Evolutionary conservation across 2,329 filamentous ascomycete species (phyloP).

Genomic region (Whalleya microplaca): DNA sequence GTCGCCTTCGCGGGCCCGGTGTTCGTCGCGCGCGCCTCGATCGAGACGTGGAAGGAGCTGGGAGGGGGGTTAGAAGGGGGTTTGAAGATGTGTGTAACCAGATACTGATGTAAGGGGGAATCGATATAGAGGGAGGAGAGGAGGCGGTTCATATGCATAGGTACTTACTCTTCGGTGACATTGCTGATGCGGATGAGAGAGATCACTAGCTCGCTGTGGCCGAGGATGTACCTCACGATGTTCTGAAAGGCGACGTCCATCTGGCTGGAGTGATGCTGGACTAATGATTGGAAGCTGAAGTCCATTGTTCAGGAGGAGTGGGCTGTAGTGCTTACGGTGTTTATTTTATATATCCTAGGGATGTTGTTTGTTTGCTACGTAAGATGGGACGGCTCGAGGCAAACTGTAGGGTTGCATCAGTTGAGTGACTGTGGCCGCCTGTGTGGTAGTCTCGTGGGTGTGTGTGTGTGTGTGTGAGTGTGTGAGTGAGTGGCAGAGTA

Average conservation of each 20-base stretch:
- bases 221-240: slow-evolving; percentile 24
- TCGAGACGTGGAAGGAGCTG: slow-evolving; percentile 31
- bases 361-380: background rate
- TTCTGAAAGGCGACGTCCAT: slow-evolving; percentile 31
- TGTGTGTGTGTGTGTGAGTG: too few relatives aligned
- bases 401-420: background rate
- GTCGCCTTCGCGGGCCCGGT: slow-evolving; percentile 25
- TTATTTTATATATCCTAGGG: background rate
- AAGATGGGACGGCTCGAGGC: background rate
- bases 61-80: background rate
- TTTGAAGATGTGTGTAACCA: background rate
- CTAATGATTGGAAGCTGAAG: slow-evolving; percentile 19
- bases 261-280: slow-evolving; percentile 16
- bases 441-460: background rate
- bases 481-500: too few relatives aligned
- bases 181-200: slow-evolving; percentile 32
- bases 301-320: slow-evolving; percentile 9
- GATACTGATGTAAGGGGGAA: background rate
- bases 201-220: slow-evolving; percentile 28
- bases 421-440: background rate
- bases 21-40: slow-evolving; percentile 28
- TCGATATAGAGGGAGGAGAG: background rate
- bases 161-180: slow-evolving; percentile 35
- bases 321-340: background rate
- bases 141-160: background rate